phyloP scores from a whole-genome alignment of 768 basidiomycete genomes.

The Strobilomyces echinocephalus region DNA sequence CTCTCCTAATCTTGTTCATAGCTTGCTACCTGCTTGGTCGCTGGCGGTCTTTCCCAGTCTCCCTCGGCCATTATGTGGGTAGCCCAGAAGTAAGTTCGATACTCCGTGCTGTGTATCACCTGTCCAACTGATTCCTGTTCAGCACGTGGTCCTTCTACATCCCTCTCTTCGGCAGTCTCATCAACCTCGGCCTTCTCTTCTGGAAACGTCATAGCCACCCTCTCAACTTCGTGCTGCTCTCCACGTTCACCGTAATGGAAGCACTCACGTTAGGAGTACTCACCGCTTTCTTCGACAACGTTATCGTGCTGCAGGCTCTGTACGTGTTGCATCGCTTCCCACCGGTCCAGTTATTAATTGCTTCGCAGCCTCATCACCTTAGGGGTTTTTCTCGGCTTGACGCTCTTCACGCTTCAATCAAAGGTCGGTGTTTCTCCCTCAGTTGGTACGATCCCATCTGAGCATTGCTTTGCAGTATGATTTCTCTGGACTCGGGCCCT shows the following conservation, averaged over 20 bases:
- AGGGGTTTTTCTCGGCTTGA: constrained; percentile 90
- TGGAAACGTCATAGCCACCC: constrained; percentile 94
- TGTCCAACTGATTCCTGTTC: constrained; percentile 2
- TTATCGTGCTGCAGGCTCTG: constrained; percentile 82
- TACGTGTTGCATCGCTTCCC: constrained; percentile 33
- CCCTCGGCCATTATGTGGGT: constrained; percentile 63
- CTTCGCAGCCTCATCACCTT: constrained; percentile 70
- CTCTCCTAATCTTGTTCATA: constrained; percentile 17
- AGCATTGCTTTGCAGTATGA: constrained; percentile 59
- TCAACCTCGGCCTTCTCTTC: constrained; percentile 76
- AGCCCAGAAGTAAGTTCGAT: constrained; percentile 51
- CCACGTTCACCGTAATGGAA: constrained; percentile 87
- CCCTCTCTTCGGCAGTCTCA: constrained; percentile 71
- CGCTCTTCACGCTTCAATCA: constrained; percentile 90
- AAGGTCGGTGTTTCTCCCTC: constrained; percentile 48
- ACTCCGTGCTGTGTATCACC: not conserved
- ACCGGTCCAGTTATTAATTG: constrained; percentile 7
- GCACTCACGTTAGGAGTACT: constrained; percentile 86
- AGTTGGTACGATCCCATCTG: not conserved
- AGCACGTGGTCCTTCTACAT: constrained; percentile 80
- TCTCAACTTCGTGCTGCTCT: constrained; percentile 77
- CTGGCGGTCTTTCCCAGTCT: constrained; percentile 65
- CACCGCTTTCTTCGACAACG: constrained; percentile 67
- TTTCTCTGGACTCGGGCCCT: constrained; percentile 89
- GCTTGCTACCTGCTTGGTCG: constrained; percentile 77